Base-by-base conservation (phyloP, 768 basidiomycete genomes). In the Russula compacta region DNA sequence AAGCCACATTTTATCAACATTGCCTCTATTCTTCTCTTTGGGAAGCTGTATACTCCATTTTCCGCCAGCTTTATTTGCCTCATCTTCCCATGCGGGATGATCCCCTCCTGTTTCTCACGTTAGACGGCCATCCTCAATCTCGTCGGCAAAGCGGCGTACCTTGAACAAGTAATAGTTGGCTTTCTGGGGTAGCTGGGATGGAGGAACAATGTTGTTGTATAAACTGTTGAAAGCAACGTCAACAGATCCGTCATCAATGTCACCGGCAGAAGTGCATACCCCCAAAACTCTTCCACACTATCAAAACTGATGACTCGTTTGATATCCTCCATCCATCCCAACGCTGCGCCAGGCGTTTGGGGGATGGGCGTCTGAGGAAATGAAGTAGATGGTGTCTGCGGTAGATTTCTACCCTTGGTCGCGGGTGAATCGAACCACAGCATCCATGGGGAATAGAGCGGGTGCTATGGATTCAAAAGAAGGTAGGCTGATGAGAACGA, bases 161-260 rank as follows among this genome's bases (percentile, higher is more conserved):
- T 97, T 98, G 85, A 99, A 98, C 65, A 99, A 79, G 77, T 98
- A 99, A 74, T 99, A 99, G 72, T 98, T 98, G n/a, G 94, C 92
- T 77, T 97, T 98, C 73, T 86, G 86, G 42, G 93, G 92, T 65
- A 98, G 78, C 70, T 85, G 83, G 19, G 93, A 95, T 15, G 97
- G 97, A 29, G 93, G 91, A 50, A 99, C 86, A 69, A 98, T 95
- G 75, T 98, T 97, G 75, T 98, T 97, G 77, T 97, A 95, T 65
- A 97, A 75, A 9, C 90, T 95, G 64, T 43, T 57, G 42, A 60
- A 42, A 56, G 59, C 49, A 53, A 39, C 59, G 58, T 71, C 56
- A 72, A 60, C 64, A 52, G 36, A 53, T 53, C 14, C 14, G 29
- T 4, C 39, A 48, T 21, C 5, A 33, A 39, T 53, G 4, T 39